phyloP scores from a whole-genome alignment of 2,329 filamentous ascomycete genomes.

The Colletotrichum chrysophilum region DNA sequence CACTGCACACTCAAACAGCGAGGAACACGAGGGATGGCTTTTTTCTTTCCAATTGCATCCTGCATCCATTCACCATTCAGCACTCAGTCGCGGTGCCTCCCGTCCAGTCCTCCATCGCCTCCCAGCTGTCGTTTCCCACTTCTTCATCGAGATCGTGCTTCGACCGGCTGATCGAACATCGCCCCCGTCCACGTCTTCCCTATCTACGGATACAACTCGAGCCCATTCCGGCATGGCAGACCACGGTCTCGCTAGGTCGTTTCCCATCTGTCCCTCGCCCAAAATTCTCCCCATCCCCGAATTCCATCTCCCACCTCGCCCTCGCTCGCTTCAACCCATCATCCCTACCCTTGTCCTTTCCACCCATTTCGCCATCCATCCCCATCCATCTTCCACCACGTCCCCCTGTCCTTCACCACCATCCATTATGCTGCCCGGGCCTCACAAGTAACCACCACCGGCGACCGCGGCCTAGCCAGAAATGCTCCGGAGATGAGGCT shows the following conservation, averaged over 20 bases:
- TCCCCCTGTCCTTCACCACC: neutral
- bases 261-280: neutral
- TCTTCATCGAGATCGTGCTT: neutral
- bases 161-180: neutral
- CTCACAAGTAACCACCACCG: neutral
- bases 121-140: neutral
- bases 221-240: neutral
- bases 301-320: neutral
- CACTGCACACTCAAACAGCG: neutral
- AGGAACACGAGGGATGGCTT: neutral
- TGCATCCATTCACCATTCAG: neutral
- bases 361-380: neutral
- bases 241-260: neutral
- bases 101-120: neutral
- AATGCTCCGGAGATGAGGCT: slow-evolving; percentile 12
- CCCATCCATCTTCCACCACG: neutral
- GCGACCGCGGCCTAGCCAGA: neutral
- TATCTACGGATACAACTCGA: neutral
- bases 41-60: neutral
- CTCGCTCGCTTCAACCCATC: neutral
- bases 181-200: neutral
- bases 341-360: neutral
- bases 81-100: neutral
- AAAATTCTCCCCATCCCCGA: neutral
- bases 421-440: neutral